phyloP scores from a whole-genome alignment of 768 basidiomycete species.

The Strobilomyces confusus region DNA sequence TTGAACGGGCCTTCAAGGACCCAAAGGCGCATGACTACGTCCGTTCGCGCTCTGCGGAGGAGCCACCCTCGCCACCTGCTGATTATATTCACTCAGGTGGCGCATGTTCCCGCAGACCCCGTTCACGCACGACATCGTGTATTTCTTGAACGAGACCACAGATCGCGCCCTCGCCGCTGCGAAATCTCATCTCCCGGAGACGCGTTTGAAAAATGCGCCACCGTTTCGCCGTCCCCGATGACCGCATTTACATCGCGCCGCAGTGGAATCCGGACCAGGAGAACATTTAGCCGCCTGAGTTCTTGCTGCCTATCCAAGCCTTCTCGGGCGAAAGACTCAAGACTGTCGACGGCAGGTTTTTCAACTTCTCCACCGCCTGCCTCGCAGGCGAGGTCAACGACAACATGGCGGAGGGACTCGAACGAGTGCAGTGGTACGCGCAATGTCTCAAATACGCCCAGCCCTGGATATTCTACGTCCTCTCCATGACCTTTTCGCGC shows the following conservation, averaged over 20 bases:
- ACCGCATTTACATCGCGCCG: background rate
- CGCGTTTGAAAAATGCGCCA: background rate
- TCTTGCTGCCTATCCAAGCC: slow-evolving; percentile 14
- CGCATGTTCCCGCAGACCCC: background rate
- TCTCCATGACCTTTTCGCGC: background rate
- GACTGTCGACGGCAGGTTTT: background rate
- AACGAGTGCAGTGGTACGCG: background rate
- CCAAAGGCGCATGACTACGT: background rate
- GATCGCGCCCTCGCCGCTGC: background rate
- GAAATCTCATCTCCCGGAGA: background rate
- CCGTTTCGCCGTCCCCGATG: background rate
- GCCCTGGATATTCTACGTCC: slow-evolving; percentile 8
- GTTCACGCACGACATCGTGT: background rate
- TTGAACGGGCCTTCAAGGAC: background rate
- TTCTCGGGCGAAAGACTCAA: slow-evolving; percentile 1
- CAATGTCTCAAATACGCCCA: slow-evolving; percentile 3
- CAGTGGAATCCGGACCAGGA: background rate
- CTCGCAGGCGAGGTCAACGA: slow-evolving; percentile 3
- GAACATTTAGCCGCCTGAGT: slow-evolving; percentile 3
- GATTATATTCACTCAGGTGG: slow-evolving; percentile 1
- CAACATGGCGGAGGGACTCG: background rate
- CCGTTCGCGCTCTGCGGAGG: background rate
- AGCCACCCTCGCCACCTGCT: background rate
- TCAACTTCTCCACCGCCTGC: background rate
- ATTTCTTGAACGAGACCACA: slow-evolving; percentile 4